Percentiles rank a stretch among this genome's conserved stretches.
These are phyloP conservation scores for Xylaria sp. DNA, from an alignment of 2,329 filamentous ascomycete species.

Conservation along the genomic window DNA sequence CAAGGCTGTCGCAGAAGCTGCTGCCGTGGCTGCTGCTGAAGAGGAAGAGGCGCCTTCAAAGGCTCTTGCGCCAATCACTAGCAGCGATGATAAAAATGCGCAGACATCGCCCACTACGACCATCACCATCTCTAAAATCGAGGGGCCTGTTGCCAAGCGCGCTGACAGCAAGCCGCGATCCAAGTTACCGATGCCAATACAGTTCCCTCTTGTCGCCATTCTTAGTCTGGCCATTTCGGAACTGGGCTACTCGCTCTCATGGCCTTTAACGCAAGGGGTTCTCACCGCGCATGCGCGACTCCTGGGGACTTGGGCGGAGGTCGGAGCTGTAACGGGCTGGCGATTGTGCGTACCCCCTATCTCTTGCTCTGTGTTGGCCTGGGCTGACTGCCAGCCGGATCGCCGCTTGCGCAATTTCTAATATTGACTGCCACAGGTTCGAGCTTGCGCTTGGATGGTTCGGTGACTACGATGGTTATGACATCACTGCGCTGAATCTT, in stretches of 20 bases:
- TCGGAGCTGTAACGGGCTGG: constrained; percentile 60
- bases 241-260: constrained; percentile 66
- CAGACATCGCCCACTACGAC: constrained; percentile 29
- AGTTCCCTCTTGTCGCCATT: constrained; percentile 59
- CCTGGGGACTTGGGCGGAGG: constrained; percentile 66
- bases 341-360: constrained; percentile 54
- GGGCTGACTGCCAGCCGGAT: neutral
- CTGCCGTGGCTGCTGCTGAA: constrained; percentile 10
- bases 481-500: constrained; percentile 68
- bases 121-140: constrained; percentile 37
- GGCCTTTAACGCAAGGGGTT: constrained; percentile 66
- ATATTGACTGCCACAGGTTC: constrained; percentile 56
- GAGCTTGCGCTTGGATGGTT: constrained; percentile 78
- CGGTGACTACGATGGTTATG: constrained; percentile 74
- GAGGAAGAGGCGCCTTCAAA: constrained; percentile 6
- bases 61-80: neutral
- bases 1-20: constrained; percentile 16
- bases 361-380: neutral
- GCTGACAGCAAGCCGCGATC: constrained; percentile 32
- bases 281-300: constrained; percentile 70
- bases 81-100: constrained; percentile 12
- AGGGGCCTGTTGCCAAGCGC: constrained; percentile 28
- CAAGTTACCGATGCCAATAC: constrained; percentile 51
- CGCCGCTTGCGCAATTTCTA: constrained; percentile 43
- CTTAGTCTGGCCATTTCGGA: constrained; percentile 68